Evolutionary conservation across 1,284 basidiomycete species (phyloP).

Genomic region (Porogramme epimiltina): DNA sequence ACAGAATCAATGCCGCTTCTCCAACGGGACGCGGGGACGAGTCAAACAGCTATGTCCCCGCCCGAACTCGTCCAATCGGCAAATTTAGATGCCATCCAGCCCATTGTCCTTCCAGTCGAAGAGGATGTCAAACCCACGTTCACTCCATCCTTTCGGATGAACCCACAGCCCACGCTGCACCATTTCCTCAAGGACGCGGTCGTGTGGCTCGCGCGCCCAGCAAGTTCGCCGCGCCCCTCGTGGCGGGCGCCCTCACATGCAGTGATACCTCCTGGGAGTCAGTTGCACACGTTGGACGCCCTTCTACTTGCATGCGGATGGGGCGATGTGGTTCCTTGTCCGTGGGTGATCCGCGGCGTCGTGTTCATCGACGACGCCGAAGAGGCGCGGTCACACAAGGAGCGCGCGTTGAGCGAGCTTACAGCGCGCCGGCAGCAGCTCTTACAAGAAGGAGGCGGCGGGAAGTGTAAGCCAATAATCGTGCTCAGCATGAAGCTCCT

Average conservation of each 20-base stretch:
- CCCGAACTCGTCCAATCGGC: too few species aligned
- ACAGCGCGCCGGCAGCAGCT: conserved; percentile 12
- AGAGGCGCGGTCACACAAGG: conserved; percentile 6
- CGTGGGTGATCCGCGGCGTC: conserved; percentile 28
- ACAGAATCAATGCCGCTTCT: too few species aligned
- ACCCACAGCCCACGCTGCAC: conserved; percentile 6
- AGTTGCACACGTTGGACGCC: conserved; percentile 25
- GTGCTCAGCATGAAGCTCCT: conserved; percentile 27
- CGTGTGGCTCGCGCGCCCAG: conserved; percentile 26
- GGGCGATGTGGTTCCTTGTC: conserved; percentile 7
- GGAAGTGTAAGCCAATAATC: conserved; percentile 17
- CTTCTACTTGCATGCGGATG: conserved; percentile 30
- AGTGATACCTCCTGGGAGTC: conserved; percentile 24
- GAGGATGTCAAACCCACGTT: too few species aligned
- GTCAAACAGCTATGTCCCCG: too few species aligned
- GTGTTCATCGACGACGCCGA: conserved; percentile 29
- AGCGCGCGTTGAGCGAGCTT: conserved; percentile 9
- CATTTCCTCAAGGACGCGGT: conserved; percentile 23
- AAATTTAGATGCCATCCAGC: too few species aligned
- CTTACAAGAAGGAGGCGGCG: background rate
- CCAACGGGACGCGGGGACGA: too few species aligned
- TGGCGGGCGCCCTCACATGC: conserved; percentile 25
- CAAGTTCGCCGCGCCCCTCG: conserved; percentile 16
- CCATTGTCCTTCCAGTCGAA: too few species aligned
- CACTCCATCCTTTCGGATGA: too few species aligned